Percentiles rank a stretch among this genome's conserved stretches.
phyloP scores from a whole-genome alignment of 2,329 filamentous ascomycete genomes.

The Dactylellina cionopaga region DNA sequence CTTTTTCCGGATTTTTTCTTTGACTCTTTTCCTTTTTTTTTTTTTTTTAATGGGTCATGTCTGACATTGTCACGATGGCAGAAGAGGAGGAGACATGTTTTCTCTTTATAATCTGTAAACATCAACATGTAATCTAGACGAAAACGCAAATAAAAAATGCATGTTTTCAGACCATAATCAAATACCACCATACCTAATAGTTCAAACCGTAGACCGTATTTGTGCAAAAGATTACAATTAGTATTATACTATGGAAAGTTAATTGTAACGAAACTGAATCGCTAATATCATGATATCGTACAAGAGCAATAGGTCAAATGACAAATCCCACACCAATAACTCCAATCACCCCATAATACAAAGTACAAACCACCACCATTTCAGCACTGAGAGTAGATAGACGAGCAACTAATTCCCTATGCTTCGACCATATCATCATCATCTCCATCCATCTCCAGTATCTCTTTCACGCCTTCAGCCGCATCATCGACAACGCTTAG shows the following conservation, averaged over 20 bases:
- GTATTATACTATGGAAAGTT: too few relatives aligned
- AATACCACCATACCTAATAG: background rate
- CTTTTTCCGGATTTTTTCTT: constrained; percentile 41
- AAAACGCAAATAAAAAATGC: constrained; percentile 50
- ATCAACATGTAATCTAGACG: constrained; percentile 53
- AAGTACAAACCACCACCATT: background rate
- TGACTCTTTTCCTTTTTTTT: constrained; percentile 16
- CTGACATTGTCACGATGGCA: constrained; percentile 42
- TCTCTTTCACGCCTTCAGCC: constrained; percentile 57
- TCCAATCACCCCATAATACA: background rate
- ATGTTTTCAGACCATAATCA: constrained; percentile 45
- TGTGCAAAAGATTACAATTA: background rate
- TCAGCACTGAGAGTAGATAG: background rate
- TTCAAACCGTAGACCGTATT: background rate
- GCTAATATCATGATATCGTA: background rate
- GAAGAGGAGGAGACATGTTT: constrained; percentile 1
- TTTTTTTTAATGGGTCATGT: constrained; percentile 41
- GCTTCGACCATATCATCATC: constrained; percentile 26
- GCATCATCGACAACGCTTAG: constrained; percentile 32
- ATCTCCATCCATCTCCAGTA: constrained; percentile 36
- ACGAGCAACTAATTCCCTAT: background rate
- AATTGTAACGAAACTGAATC: background rate
- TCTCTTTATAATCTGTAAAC: constrained; percentile 1
- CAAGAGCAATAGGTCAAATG: background rate
- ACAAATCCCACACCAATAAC: too few relatives aligned